Conservation (phyloP, 2,329 filamentous ascomycete genomes). For the Penicillium hesseltinei region DNA sequence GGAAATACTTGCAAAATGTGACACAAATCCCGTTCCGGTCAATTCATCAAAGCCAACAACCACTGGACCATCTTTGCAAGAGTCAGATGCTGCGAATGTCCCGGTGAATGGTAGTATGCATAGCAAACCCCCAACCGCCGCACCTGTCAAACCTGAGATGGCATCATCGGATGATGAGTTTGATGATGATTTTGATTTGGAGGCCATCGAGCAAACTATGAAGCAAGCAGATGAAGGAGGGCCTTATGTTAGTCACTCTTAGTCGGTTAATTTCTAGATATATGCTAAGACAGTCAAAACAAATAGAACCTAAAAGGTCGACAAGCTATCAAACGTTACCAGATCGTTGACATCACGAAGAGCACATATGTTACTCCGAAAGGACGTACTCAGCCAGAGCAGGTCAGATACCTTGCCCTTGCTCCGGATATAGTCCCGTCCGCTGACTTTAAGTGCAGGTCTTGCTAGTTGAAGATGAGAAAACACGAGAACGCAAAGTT, state of each 20-base stretch:
- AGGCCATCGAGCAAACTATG: constrained; percentile 61
- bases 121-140: constrained; percentile 3
- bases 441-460: constrained; percentile 54
- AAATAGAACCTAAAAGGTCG: constrained; percentile 65
- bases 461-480: constrained; percentile 77
- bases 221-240: constrained; percentile 63
- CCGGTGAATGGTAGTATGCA: neutral
- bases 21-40: constrained; percentile 36
- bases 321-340: constrained; percentile 78
- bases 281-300: constrained; percentile 61
- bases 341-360: constrained; percentile 71
- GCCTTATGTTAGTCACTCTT: constrained; percentile 61
- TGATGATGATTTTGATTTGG: constrained; percentile 64
- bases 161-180: constrained; percentile 67
- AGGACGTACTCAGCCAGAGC: constrained; percentile 63
- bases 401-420: constrained; percentile 54
- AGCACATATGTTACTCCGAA: constrained; percentile 65
- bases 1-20: constrained; percentile 56
- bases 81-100: constrained; percentile 3
- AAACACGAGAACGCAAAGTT: constrained; percentile 61
- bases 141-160: constrained; percentile 27
- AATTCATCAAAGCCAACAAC: constrained; percentile 12
- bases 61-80: constrained; percentile 16
- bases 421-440: neutral
- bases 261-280: constrained; percentile 31